These are phyloP conservation scores for Dactylellina parvicollis DNA, from an alignment of 2,329 filamentous ascomycete genomes.

Conservation along the genomic window DNA sequence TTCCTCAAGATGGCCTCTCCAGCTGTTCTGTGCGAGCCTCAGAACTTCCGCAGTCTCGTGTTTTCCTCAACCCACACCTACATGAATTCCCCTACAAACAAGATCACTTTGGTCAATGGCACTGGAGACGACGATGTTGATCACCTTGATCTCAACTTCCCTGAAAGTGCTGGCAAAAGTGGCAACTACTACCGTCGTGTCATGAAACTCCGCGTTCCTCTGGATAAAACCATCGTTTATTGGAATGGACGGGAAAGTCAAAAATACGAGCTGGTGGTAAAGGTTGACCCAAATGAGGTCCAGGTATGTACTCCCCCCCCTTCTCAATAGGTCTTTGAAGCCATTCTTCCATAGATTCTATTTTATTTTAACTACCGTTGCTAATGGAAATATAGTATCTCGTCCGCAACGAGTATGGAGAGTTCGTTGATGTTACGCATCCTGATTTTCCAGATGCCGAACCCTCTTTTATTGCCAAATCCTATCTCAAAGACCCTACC, in stretches of 20 bases:
- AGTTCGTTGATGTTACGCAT: slow-evolving; percentile 17
- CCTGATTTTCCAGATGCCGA: slow-evolving; percentile 14
- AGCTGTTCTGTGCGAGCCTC: neutral
- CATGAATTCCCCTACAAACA: slow-evolving; percentile 41
- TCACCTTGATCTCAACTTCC: slow-evolving; percentile 29
- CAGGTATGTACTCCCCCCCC: slow-evolving; percentile 12
- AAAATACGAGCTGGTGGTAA: slow-evolving; percentile 30
- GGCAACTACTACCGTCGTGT: slow-evolving; percentile 46
- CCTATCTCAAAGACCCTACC: slow-evolving; percentile 35
- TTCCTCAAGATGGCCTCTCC: too few species aligned
- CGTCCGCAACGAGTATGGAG: slow-evolving; percentile 10
- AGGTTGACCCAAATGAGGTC: slow-evolving; percentile 18
- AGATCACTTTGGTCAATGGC: slow-evolving; percentile 20
- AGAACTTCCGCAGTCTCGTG: slow-evolving; percentile 28
- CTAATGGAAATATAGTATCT: slow-evolving; percentile 21
- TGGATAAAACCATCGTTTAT: slow-evolving; percentile 8
- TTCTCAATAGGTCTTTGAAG: neutral
- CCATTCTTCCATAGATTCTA: neutral
- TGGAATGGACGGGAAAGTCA: slow-evolving; percentile 27
- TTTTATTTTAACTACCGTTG: neutral
- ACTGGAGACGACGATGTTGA: slow-evolving; percentile 11
- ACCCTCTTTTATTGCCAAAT: slow-evolving; percentile 7
- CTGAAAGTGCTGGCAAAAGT: slow-evolving; percentile 40
- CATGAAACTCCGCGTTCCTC: slow-evolving; percentile 27
- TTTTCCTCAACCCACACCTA: slow-evolving; percentile 44